Conservation (phyloP, 225 moss, liverwort and hornwort genomes). For the Antitrichia curtipendula region DNA sequence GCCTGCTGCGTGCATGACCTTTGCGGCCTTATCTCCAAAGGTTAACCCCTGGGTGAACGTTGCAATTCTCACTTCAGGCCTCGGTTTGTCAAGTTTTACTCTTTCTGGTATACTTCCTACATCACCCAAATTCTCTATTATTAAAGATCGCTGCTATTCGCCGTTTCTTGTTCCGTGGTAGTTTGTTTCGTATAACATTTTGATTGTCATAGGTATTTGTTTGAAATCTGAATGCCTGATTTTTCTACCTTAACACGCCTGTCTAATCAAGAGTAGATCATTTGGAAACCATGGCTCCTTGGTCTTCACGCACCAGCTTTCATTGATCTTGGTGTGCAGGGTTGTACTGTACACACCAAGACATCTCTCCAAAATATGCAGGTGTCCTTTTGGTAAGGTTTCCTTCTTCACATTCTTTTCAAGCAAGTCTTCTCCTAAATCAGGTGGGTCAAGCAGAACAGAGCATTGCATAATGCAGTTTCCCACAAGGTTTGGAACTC, state of each 20-base stretch:
- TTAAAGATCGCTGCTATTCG: neutral
- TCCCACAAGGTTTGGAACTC: neutral
- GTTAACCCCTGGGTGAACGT: slow-evolving; percentile 60
- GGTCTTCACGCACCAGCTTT: neutral
- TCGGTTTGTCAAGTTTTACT: slow-evolving; percentile 83
- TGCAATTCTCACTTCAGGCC: slow-evolving; percentile 59
- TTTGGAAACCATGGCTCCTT: neutral
- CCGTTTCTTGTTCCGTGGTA: neutral
- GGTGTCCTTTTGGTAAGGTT: slow-evolving; percentile 68
- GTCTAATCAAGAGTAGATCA: neutral
- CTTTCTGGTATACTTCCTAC: slow-evolving; percentile 48
- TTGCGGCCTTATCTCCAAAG: slow-evolving; percentile 48
- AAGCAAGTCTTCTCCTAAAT: neutral
- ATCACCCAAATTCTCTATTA: neutral
- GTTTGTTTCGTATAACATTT: neutral
- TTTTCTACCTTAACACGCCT: neutral
- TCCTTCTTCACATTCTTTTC: neutral
- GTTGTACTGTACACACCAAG: slow-evolving; percentile 92
- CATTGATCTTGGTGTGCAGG: slow-evolving; percentile 28
- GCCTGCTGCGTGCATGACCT: slow-evolving; percentile 76
- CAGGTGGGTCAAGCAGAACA: neutral
- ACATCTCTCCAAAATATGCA: slow-evolving; percentile 88
- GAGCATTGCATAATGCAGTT: neutral
- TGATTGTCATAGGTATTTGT: neutral
- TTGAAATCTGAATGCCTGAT: neutral